Percentiles rank a stretch among this genome's conserved stretches.
Evolutionary conservation across 352 stramenopile genomes (phyloP).

Genomic region (Phytophthora aleatoria): DNA sequence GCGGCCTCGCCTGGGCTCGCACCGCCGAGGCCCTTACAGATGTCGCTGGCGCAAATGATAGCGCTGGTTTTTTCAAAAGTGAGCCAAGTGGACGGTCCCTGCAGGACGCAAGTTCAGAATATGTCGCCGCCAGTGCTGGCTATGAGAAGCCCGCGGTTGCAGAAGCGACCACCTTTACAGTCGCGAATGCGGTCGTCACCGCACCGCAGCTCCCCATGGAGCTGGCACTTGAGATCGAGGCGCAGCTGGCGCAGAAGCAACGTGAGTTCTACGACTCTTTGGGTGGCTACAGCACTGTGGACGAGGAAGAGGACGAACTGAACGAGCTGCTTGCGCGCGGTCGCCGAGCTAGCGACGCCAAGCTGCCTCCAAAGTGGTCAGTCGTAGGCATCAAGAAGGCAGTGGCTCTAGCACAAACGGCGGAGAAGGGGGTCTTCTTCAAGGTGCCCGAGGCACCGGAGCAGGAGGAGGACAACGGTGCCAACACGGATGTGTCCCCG

Average conservation of each 20-base stretch:
- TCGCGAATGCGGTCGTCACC: slow-evolving; percentile 12
- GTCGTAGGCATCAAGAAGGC: slow-evolving; percentile 24
- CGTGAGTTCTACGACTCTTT: slow-evolving; percentile 44
- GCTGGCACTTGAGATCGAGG: slow-evolving; percentile 28
- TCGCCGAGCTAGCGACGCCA: slow-evolving; percentile 18
- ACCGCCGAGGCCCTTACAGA: slow-evolving; percentile 22
- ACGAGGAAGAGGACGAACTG: slow-evolving; percentile 49
- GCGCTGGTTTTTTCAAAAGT: slow-evolving; percentile 23
- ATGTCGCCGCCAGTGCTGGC: slow-evolving; percentile 9
- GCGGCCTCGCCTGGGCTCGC: slow-evolving; percentile 19
- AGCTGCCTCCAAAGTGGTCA: slow-evolving; percentile 25
- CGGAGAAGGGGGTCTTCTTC: slow-evolving; percentile 14
- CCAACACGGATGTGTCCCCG: slow-evolving; percentile 1
- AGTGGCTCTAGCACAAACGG: slow-evolving; percentile 12
- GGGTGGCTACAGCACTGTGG: slow-evolving; percentile 48
- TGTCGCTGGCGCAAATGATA: slow-evolving; percentile 25
- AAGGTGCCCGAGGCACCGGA: slow-evolving; percentile 12
- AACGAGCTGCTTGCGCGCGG: slow-evolving; percentile 24
- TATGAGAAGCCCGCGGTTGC: slow-evolving; percentile 7
- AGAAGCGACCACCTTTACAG: slow-evolving; percentile 13
- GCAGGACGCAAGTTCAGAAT: slow-evolving; percentile 31
- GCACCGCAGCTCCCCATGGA: slow-evolving; percentile 12
- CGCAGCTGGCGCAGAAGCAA: slow-evolving; percentile 40
- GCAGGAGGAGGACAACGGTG: slow-evolving; percentile 7
- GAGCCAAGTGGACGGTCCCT: slow-evolving; percentile 17